Evolutionary conservation across 306 rosid genomes (phyloP), one percentile per base, ranked within the genome.

Genomic region (Psophocarpus tetragonolobus): DNA sequence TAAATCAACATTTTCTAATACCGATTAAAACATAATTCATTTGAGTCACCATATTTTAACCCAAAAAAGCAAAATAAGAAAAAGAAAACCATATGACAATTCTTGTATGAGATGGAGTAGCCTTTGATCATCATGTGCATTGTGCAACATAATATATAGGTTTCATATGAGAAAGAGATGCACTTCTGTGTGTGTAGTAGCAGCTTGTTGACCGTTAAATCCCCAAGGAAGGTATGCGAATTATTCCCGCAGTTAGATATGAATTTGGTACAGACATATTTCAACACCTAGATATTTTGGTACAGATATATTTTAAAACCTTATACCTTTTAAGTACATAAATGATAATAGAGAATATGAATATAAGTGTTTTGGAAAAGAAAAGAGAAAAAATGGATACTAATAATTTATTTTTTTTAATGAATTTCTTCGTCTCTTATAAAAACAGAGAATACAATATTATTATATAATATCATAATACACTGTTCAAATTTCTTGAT

Each of bases 181-280:
- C 33, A 24, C 11, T 10, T 24, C 32, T 56, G 64, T 13, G 36
- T 56, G 64, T 13, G 36, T 3, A 26, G 4, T 26, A 26, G 18
- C 35, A 27, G 23, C 0, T 30, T 13, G 36, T 53, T 7, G 21
- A 53, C 61, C 61, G 20, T n/a, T 8, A 50, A 1, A 47, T 3
- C 54, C 23, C 54, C n/a, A n/a, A 47, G 2, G 54, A 47, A 15
- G 53, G 10, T 17, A n/a, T 3, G 26, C 12, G 24, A 47, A 20
- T 24, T 11, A 58, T 58, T 58, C 20, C 0, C 4, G 2, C 29
- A 60, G 67, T 44, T 62, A 14, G 18, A 36, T 67, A 57, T 58
- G 23, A 67, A 67, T 67, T 38, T 77, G 60, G 41, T 57, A 51
- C 61, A 39, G 27, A 38, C 39, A 24, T n/a, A 76, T 15, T 66